Evolutionary conservation across 768 basidiomycete genomes (phyloP).

Genomic region (Naganishia kalamii): DNA sequence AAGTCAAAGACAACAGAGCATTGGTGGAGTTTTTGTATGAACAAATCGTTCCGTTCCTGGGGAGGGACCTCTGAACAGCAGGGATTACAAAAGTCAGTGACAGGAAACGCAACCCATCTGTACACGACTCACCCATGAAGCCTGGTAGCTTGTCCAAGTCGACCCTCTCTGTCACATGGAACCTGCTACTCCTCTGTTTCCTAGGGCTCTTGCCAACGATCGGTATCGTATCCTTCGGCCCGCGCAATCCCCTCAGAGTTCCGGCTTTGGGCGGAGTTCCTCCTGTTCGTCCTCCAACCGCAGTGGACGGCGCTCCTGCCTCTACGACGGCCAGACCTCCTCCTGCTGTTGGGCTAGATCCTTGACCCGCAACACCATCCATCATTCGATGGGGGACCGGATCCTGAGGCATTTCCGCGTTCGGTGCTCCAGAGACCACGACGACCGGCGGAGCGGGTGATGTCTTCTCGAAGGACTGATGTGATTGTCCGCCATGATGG

Average conservation of each 20-base stretch:
- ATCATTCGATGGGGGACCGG: constrained; percentile 45
- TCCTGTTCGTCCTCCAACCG: constrained; percentile 22
- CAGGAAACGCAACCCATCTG: no score
- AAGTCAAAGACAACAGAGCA: constrained; percentile 98
- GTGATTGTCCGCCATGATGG: constrained; percentile 8
- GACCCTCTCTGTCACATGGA: constrained; percentile 90
- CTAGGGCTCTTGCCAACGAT: constrained; percentile 82
- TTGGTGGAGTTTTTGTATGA: constrained; percentile 90
- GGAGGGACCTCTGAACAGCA: constrained; percentile 68
- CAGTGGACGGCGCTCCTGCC: constrained; percentile 13
- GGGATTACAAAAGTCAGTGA: constrained; percentile 51
- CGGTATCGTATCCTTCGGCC: constrained; percentile 91
- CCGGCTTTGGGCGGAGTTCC: constrained; percentile 47
- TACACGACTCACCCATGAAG: constrained; percentile 53
- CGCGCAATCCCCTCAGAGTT: constrained; percentile 44
- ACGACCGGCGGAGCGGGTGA: constrained; percentile 48
- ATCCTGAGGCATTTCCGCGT: constrained; percentile 48
- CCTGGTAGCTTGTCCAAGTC: constrained; percentile 90
- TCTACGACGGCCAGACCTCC: constrained; percentile 3
- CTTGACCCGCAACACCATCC: not conserved
- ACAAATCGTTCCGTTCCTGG: constrained; percentile 79
- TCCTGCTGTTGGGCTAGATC: not conserved
- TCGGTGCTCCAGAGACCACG: constrained; percentile 45
- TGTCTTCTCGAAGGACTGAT: constrained; percentile 36
- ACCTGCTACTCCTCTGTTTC: constrained; percentile 94